Base-by-base conservation (phyloP, 2,329 filamentous ascomycete genomes). In the Colletotrichum sp. region DNA sequence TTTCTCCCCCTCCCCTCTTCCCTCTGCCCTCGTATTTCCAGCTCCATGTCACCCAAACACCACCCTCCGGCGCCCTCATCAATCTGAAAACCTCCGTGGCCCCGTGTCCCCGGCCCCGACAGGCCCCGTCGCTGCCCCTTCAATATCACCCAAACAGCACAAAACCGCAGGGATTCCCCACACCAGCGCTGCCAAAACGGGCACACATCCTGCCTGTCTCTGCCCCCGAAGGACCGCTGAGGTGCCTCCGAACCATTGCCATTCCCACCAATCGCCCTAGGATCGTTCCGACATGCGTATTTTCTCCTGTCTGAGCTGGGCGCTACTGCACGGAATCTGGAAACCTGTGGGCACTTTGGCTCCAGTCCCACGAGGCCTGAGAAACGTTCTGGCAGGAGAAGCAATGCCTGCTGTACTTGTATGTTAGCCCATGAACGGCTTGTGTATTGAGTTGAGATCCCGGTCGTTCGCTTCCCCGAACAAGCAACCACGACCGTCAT, bases 241-340 rank as follows among this genome's bases (percentile, higher is more conserved):
- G 16, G 32, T 61, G 58, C 30, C 58, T 34, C 43, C 43, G 34
- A 63, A 63, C 21, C 18, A 28, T 43, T 36, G n/a, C 48, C 67
- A 74, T 60, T 74, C 72, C 69, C 72, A 72, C 72, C 72, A 75
- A 72, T 75, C 61, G 55, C 34, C 67, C 60, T 36, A 48, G 21
- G 26, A 52, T 60, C 34, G 13, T 3, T 71, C 52, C 30, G 67
- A 16, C 38, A 36, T 38, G 43, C 32, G n/a, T 10, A 8, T 24
- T 55, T 4, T 15, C 10, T 18, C n/a, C 16, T 24, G 24, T 52
- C 15, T 24, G 26, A 21, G 28, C 12, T 28, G 8, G 26, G 24
- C 16, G 63, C 63, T 52, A 28, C 64, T 52, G 64, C 64, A 66
- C 16, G 36, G 26, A 30, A 52, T 52, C 15, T n/a, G n/a, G 26